Percentiles rank a stretch among this genome's conserved stretches.
These are phyloP conservation scores for Streptanthus diversifolius DNA, from an alignment of 345 rosid species.

Conservation along the genomic window DNA sequence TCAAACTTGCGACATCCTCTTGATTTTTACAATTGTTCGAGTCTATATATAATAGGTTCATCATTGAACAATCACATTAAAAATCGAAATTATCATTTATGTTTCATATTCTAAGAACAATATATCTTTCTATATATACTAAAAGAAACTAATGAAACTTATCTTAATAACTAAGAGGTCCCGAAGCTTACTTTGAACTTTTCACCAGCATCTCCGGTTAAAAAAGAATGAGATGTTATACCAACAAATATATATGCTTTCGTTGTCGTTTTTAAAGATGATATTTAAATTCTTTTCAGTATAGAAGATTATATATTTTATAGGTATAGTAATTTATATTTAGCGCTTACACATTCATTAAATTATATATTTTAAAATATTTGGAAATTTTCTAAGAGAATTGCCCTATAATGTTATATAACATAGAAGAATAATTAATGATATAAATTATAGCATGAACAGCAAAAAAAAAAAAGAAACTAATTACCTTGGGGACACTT, in stretches of 20 bases:
- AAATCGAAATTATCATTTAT: background rate
- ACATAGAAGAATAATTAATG: too few relatives aligned
- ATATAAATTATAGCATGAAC: too few relatives aligned
- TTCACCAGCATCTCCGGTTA: too few relatives aligned
- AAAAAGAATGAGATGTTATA: background rate
- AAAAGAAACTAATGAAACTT: background rate
- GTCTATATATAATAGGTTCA: background rate
- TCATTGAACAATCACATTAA: background rate
- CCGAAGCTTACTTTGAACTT: too few relatives aligned
- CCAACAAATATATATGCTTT: background rate
- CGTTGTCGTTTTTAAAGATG: too few relatives aligned
- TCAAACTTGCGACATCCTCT: conserved; percentile 24
- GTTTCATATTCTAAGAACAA: background rate
- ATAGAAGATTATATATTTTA: too few relatives aligned
- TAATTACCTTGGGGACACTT: conserved; percentile 23
- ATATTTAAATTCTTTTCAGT: too few relatives aligned
- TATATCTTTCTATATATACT: background rate
- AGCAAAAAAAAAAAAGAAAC: background rate
- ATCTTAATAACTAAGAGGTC: background rate
- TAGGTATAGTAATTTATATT: too few relatives aligned
- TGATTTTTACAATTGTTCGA: conserved; percentile 16
- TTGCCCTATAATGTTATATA: too few relatives aligned
- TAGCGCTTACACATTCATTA: background rate
- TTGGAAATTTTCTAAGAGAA: too few relatives aligned
- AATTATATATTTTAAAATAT: too few relatives aligned